Evolutionary conservation across 768 basidiomycete species (phyloP).

Genomic region (Tremella yokohamensis): DNA sequence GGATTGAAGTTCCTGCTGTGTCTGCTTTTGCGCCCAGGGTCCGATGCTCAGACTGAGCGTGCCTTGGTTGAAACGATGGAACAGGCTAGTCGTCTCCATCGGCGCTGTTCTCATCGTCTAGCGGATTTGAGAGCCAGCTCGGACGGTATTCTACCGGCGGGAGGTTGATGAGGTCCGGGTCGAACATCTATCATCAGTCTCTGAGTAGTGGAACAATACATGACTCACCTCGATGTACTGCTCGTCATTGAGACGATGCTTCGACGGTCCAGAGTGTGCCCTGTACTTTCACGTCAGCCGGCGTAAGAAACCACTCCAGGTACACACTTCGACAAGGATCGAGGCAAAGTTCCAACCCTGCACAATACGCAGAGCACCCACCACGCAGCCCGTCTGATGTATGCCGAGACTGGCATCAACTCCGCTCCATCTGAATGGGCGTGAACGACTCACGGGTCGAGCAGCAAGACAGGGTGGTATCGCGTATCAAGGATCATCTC

Average conservation of each 20-base stretch:
- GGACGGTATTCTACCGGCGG: constrained; percentile 25
- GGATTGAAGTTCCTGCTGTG: too few relatives aligned
- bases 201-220: not conserved
- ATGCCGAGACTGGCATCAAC: constrained; percentile 37
- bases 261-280: constrained; percentile 41
- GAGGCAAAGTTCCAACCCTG: constrained; percentile 49
- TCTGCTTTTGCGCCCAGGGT: too few relatives aligned
- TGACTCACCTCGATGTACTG: constrained; percentile 48
- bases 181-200: constrained; percentile 33
- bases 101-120: too few relatives aligned
- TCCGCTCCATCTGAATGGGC: not conserved
- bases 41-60: too few relatives aligned
- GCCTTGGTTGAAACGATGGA: too few relatives aligned
- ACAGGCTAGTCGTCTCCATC: too few relatives aligned
- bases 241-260: constrained; percentile 45
- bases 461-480: constrained; percentile 35
- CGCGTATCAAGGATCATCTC: constrained; percentile 40
- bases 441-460: constrained; percentile 40
- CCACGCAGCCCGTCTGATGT: constrained; percentile 45
- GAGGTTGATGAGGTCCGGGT: constrained; percentile 46
- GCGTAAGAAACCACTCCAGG: not conserved
- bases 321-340: constrained; percentile 42
- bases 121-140: constrained; percentile 22
- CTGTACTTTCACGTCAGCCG: constrained; percentile 33
- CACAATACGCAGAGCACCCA: constrained; percentile 39